Evolutionary conservation across 2,329 filamentous ascomycete species (phyloP).

Genomic region (Mycocentrospora acerina): DNA sequence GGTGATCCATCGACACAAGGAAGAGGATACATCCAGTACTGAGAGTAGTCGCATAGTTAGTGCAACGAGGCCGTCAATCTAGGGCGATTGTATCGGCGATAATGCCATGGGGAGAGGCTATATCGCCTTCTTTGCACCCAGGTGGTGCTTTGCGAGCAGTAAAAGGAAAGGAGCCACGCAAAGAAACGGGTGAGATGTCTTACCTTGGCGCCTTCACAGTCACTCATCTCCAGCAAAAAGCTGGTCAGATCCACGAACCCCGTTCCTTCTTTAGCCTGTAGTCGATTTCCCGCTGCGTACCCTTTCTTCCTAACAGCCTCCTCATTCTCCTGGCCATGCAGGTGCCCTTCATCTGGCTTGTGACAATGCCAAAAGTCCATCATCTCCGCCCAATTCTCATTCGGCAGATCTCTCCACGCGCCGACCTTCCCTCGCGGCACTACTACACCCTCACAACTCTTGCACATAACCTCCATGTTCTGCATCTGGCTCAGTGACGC

Average conservation of each 20-base stretch:
- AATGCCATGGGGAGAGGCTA: slow-evolving; percentile 48
- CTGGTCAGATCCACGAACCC: slow-evolving; percentile 81
- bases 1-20: slow-evolving; percentile 30
- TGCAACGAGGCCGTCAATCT: slow-evolving; percentile 44
- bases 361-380: slow-evolving; percentile 99
- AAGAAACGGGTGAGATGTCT: slow-evolving; percentile 16
- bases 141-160: not conserved
- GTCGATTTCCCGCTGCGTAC: slow-evolving; percentile 78
- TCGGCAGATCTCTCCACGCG: slow-evolving; percentile 89
- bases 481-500: slow-evolving; percentile 26
- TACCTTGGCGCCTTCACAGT: slow-evolving; percentile 60
- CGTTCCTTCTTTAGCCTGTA: slow-evolving; percentile 64
- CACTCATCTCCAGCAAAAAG: slow-evolving; percentile 68
- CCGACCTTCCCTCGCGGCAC: slow-evolving; percentile 27
- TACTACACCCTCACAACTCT: slow-evolving; percentile 23
- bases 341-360: slow-evolving; percentile 70
- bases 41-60: slow-evolving; percentile 21
- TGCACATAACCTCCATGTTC: slow-evolving; percentile 27
- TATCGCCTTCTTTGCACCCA: slow-evolving; percentile 60
- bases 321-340: slow-evolving; percentile 51
- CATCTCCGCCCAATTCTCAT: slow-evolving; percentile 99
- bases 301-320: slow-evolving; percentile 53
- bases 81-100: slow-evolving; percentile 62
- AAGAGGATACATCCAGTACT: slow-evolving; percentile 29
- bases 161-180: not conserved